A percentile compares a stretch with the other conserved stretches of the same genome.
These are phyloP conservation scores for Vaccinium corymbosum DNA, from an alignment of 148 eudicot species.

Conservation along the genomic window DNA sequence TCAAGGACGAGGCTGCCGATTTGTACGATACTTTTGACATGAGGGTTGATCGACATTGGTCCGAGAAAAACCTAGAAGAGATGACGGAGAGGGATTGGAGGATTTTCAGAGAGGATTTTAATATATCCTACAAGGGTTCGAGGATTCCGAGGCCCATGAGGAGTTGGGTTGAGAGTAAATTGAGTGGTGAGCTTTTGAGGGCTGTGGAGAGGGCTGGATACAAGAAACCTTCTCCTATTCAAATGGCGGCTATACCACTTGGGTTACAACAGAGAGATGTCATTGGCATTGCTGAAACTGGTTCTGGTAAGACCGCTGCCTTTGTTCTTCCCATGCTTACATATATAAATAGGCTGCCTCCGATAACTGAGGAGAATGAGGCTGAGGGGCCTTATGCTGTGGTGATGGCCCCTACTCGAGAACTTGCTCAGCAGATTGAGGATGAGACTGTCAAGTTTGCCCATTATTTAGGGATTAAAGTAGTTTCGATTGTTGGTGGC, in stretches of 20 bases:
- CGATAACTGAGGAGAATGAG: slow-evolving; percentile 44
- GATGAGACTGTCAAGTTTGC: slow-evolving; percentile 81
- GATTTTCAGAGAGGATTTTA: slow-evolving; percentile 76
- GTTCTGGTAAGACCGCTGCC: slow-evolving; percentile 54
- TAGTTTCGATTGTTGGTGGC: slow-evolving; percentile 86
- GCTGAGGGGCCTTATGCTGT: slow-evolving; percentile 91
- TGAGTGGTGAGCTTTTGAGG: slow-evolving; percentile 54
- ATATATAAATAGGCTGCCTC: slow-evolving; percentile 48
- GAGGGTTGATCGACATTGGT: slow-evolving; percentile 48
- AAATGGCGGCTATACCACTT: slow-evolving; percentile 47
- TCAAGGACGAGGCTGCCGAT: slow-evolving; percentile 59
- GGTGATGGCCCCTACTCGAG: slow-evolving; percentile 90
- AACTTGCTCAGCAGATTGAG: slow-evolving; percentile 86
- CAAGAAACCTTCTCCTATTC: slow-evolving; percentile 39
- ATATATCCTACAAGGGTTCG: slow-evolving; percentile 77
- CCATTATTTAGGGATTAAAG: slow-evolving; percentile 64
- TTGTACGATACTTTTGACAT: slow-evolving; percentile 53
- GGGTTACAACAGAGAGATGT: slow-evolving; percentile 49
- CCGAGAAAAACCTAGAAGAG: slow-evolving; percentile 39
- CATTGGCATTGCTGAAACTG: slow-evolving; percentile 46
- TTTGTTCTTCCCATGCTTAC: slow-evolving; percentile 51
- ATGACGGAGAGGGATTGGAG: slow-evolving; percentile 89
- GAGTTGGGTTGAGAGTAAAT: slow-evolving; percentile 73
- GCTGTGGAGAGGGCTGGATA: slow-evolving; percentile 57
- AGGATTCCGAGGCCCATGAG: slow-evolving; percentile 76